Percentiles rank a stretch among this genome's conserved stretches.
Evolutionary conservation across 192 early-diverging fungal species (phyloP).

Genomic region (Coemansia sp.): DNA sequence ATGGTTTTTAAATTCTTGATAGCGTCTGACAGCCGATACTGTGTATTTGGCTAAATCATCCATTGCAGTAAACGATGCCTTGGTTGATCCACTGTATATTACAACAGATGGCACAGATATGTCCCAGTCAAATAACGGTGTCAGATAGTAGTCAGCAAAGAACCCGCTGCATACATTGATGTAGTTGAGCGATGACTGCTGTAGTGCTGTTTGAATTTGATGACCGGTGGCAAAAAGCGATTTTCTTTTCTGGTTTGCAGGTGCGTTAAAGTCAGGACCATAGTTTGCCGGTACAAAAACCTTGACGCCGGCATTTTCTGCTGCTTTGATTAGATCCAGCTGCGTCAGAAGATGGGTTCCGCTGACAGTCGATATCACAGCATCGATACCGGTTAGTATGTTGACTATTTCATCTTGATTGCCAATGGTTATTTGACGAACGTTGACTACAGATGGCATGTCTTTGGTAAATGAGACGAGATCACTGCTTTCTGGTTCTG

Average conservation of each 20-base stretch:
- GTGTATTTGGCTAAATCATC: neutral
- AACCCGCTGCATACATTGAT: neutral
- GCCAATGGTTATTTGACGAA: too few species aligned
- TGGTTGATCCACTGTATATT: neutral
- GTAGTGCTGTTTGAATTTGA: neutral
- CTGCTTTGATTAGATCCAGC: constrained; percentile 3
- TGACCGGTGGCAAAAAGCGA: neutral
- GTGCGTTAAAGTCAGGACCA: neutral
- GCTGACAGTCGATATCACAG: too few species aligned
- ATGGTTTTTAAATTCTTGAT: neutral
- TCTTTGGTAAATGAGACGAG: too few species aligned
- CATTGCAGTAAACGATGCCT: constrained; percentile 1
- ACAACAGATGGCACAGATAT: neutral
- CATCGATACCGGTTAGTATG: too few species aligned
- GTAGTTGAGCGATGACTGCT: neutral
- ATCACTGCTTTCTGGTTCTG: too few species aligned
- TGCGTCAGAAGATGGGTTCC: too few species aligned
- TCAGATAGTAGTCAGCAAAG: neutral
- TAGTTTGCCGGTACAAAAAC: neutral
- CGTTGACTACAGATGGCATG: too few species aligned
- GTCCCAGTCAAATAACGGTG: neutral
- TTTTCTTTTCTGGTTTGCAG: neutral
- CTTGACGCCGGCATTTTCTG: neutral
- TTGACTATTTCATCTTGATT: too few species aligned
- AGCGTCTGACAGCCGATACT: neutral